Base-by-base conservation (phyloP, 164 flowering plant species). In the Umbellularia californica region DNA sequence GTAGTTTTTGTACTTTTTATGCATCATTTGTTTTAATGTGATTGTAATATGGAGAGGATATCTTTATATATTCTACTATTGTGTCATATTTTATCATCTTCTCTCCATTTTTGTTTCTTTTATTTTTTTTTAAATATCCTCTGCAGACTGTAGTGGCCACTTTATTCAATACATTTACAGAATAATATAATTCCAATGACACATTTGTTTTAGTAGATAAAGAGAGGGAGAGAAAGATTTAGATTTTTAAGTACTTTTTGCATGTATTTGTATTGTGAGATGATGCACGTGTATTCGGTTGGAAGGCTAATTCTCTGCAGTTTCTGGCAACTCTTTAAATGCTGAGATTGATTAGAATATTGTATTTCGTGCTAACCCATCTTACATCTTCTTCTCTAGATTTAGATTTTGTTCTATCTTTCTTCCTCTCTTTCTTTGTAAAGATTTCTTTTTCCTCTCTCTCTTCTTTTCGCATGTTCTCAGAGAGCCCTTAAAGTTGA, bases 281-380 rank as follows among this genome's bases (percentile, higher is more conserved):
- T 85, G 79, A 71, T 84, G 88, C 89, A 88, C 90, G 90, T 68
- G 76, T 74, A 41, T 67, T 62, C 66, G 52, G 71, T 70, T 84
- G 88, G 83, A 81, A 82, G 88, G 88, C 84, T 76, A 83, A 81
- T 78, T 79, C 83, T 76, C 76, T 78, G 72, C 74, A 62, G 64
- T 70, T 77, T 81, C 81, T 65, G 63, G 15, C 66, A 25, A 27
- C 17, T 9, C 62, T 78, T 72, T 67, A 69, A 50, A 77, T 79
- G 73, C 73, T 74, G 20, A 6, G 33, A 51, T 68, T 76, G 30
- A 30, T 58, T 75, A 65, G 67, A 70, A 50, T 70, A 65, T 66
- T 15, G 41, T 28, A 30, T 28, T 24, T 65, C 24, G 33, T 47
- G 58, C 25, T 68, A 70, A 77, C 83, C 81, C 80, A 82, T 80